Conservation (phyloP, 495 filamentous ascomycete species). For the Pseudoneurospora amorphoporcata region DNA sequence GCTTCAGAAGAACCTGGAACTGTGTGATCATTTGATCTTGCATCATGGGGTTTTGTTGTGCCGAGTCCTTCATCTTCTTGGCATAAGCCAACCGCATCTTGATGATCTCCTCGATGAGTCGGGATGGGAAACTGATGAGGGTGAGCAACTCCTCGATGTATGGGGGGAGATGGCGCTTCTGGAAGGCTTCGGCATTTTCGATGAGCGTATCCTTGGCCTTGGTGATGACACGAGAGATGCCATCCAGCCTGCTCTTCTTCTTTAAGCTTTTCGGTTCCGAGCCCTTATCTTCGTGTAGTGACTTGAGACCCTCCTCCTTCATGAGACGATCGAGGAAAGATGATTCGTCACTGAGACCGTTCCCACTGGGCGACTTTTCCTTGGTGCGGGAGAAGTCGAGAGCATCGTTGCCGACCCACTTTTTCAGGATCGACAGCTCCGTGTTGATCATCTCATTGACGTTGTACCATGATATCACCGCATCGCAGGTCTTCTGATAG, state of each 20-base stretch:
- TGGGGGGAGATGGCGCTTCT: conserved; percentile 83
- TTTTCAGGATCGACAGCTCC: conserved; percentile 77
- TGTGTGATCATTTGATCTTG: conserved; percentile 94
- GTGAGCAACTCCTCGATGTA: conserved; percentile 96
- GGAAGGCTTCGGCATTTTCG: conserved; percentile 72
- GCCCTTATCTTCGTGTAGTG: conserved; percentile 64
- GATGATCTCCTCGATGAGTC: conserved; percentile 94
- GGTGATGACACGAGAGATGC: conserved; percentile 69
- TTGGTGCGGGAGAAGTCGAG: conserved; percentile 73
- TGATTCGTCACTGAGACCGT: conserved; percentile 71
- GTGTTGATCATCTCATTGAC: conserved; percentile 97
- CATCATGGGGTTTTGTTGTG: conserved; percentile 78
- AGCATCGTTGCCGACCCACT: conserved; percentile 93
- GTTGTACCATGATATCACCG: conserved; percentile 92
- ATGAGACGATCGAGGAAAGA: conserved; percentile 96
- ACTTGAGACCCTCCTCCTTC: conserved; percentile 91
- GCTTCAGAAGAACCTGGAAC: conserved; percentile 83
- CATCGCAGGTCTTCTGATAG: conserved; percentile 70
- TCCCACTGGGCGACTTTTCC: conserved; percentile 41
- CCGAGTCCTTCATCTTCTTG: conserved; percentile 81
- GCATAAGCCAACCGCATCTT: conserved; percentile 85
- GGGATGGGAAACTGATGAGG: conserved; percentile 91
- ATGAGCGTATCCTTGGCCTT: conserved; percentile 94
- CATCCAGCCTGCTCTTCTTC: conserved; percentile 74
- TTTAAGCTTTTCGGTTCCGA: conserved; percentile 25